phyloP scores from a whole-genome alignment of 441 rosid genomes.

The Aleurites moluccanus region DNA sequence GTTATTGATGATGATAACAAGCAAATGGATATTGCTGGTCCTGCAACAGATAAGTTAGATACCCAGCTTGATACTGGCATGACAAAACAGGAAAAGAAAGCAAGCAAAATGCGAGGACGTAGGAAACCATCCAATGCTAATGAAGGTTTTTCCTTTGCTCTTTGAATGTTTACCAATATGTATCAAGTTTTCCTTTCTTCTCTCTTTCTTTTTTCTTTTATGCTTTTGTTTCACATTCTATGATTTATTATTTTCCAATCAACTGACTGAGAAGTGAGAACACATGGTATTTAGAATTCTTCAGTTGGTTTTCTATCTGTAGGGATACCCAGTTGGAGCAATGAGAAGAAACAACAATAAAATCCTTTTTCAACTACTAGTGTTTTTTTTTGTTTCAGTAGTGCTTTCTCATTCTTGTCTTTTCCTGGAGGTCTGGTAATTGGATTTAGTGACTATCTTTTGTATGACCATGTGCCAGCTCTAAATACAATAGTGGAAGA shows the following conservation, averaged over 20 bases:
- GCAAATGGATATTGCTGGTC: conserved; percentile 26
- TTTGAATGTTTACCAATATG: not conserved
- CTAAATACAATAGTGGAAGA: not conserved
- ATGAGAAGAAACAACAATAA: not conserved
- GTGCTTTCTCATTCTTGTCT: not conserved
- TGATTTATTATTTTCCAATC: not conserved
- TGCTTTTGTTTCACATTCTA: not conserved
- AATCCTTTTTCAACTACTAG: not conserved
- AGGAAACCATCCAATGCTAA: conserved; percentile 34
- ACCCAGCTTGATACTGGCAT: conserved; percentile 27
- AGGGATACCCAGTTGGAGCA: not conserved
- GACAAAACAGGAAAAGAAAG: conserved; percentile 50
- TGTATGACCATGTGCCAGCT: not conserved
- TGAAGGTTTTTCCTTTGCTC: conserved; percentile 43
- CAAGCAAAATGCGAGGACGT: conserved; percentile 40
- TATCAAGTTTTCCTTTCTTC: not conserved
- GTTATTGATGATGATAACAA: conserved; percentile 29
- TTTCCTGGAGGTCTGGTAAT: not conserved
- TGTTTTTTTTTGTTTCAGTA: not conserved
- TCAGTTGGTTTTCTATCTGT: conserved; percentile 1
- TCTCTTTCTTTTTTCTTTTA: not conserved
- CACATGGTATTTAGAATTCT: not conserved
- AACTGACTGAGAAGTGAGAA: conserved; percentile 1
- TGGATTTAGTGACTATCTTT: not conserved
- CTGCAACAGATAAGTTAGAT: conserved; percentile 32